Evolutionary conservation across 352 stramenopile species (phyloP), one percentile per base, ranked within the genome.

Genomic region (Globisporangium uncinulatum): DNA sequence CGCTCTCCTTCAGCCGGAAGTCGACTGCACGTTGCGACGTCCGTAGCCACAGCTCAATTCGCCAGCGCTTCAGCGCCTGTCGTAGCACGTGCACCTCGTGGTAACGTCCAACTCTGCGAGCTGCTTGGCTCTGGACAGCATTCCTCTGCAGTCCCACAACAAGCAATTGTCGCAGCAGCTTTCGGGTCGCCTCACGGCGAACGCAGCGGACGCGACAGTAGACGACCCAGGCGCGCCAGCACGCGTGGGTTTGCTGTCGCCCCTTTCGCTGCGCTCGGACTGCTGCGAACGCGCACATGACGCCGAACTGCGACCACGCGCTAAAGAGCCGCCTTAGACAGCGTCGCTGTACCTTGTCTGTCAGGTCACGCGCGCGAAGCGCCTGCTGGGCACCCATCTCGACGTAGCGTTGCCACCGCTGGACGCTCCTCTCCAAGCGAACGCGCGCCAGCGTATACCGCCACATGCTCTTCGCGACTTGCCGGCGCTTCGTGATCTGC

Each of bases 401-500:
- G 3, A 57, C 6, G 9, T 42, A 43, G n/a, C 46, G 49, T 17
- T 53, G 48, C 57, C 57, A 62, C n/a, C n/a, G 34, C 15, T 43
- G n/a, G 17, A 62, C 1, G 10, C 39, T 24, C 42, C 54, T 51
- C 17, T 15, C 42, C 42, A 53, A 6, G 1, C 57, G 62, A 11
- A 65, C 51, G 4, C 42, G 59, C n/a, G 39, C 10, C 31, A 52
- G 50, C 31, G 57, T 46, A 43, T 66, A 69, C 37, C 46, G 51
- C 62, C 57, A 66, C 52, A 69, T 62, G 19, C 51, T 61, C n/a
- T 50, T 31, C 4, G 62, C 58, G 14, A 69, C 62, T 15, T 63
- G 48, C 36, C 59, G 43, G 9, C 62, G 62, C 44, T 69, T 69
- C 15, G 59, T 66, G 5, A 69, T 13, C 19, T 69, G 62, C 21